Evolutionary conservation across 495 filamentous ascomycete genomes (phyloP), one percentile per base, ranked within the genome.

Genomic region (Xylaria venustula): DNA sequence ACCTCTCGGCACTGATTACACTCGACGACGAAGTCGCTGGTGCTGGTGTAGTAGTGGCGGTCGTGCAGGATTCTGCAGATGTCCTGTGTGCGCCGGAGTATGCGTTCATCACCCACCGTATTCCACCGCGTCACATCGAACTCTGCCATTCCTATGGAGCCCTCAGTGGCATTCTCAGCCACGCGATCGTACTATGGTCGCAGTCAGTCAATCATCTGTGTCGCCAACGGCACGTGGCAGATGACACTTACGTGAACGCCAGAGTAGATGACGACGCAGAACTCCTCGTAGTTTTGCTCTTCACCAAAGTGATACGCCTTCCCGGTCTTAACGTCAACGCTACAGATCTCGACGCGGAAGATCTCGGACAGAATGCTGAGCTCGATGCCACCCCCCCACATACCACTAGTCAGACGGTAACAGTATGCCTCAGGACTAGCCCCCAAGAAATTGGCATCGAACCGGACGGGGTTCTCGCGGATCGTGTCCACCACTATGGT

Each of bases 371-470:
- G 73, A 60, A 97, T 91, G 44, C 83, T 84, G 7, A 98, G 80
- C 68, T 98, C 94, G 60, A 98, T 97, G 2, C 83, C 90, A 22
- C 94, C 94, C 41, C 94, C 94, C 94, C 94, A 98, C 0, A 88
- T 87, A 64, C 89, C 85, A 30, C 85, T 86, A 65, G 87, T 84
- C 58, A 98, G 95, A 83, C 91, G 91, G n/a, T 78, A 71, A 67
- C 90, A 94, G 73, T 98, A 98, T 3, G 85, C 81, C 41, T 89
- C 80, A 1, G 89, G 88, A 20, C 81, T 77, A 61, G 87, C 83
- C 47, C 92, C 92, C 2, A 98, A 79, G 25, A 97, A 85, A 1
- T 83, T 93, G 51, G 87, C 81, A 25, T 78, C 84, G 73, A 93
- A 98, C 19, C 85, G 74, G 0, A 85, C 80, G 1, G 87, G 86